phyloP scores from a whole-genome alignment of 108 stramenopile species.

The Fragilaria crotonensis region DNA sequence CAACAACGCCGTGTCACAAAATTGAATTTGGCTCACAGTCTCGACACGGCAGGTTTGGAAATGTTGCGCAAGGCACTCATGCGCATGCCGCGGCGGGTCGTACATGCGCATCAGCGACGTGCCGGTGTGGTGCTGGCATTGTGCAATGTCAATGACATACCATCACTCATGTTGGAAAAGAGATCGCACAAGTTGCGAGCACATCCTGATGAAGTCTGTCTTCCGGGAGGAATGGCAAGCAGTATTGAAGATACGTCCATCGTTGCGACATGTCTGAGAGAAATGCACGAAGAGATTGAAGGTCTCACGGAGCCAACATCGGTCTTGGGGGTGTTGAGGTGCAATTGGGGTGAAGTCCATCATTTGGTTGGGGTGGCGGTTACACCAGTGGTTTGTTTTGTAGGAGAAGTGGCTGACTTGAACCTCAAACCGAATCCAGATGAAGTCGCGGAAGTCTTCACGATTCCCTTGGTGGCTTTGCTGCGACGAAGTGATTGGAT shows the following conservation, averaged over 20 bases:
- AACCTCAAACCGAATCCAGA: conserved; percentile 68
- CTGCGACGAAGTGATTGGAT: conserved; percentile 72
- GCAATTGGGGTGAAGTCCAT: conserved; percentile 86
- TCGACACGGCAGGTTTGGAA: conserved; percentile 58
- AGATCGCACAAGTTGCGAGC: conserved; percentile 59
- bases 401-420: conserved; percentile 61
- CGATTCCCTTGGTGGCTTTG: conserved; percentile 65
- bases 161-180: conserved; percentile 88
- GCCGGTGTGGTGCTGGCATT: conserved; percentile 88
- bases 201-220: conserved; percentile 80
- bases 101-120: conserved; percentile 68
- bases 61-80: conserved; percentile 81
- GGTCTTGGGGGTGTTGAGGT: conserved; percentile 82
- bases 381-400: conserved; percentile 85
- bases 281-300: conserved; percentile 96
- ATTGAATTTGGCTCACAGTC: conserved; percentile 60
- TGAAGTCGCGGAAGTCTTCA: conserved; percentile 87
- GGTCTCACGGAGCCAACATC: conserved; percentile 44
- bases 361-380: conserved; percentile 89
- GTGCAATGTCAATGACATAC: conserved; percentile 88
- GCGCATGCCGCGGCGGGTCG: conserved; percentile 86
- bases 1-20: conserved; percentile 42
- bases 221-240: conserved; percentile 91
- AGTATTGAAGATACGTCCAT: conserved; percentile 77
- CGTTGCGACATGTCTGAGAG: conserved; percentile 83